Conservation (phyloP, 2,329 filamentous ascomycete genomes). For the Beauveria pseudobassiana region DNA sequence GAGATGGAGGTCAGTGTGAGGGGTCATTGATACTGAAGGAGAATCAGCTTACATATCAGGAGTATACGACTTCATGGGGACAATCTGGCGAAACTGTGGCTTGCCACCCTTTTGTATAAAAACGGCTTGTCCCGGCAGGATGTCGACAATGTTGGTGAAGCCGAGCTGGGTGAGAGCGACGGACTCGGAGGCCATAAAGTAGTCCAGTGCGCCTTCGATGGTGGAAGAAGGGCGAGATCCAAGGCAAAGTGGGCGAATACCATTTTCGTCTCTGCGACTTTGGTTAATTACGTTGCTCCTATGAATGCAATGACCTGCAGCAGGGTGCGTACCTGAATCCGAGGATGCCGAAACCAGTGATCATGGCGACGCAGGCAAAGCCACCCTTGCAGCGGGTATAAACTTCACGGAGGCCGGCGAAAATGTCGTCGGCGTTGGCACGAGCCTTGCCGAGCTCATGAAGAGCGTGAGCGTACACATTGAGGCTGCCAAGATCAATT, state of each 20-base stretch:
- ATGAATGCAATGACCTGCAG: too few species aligned
- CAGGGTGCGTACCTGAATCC: constrained; percentile 51
- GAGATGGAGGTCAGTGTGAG: too few species aligned
- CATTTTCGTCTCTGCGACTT: constrained; percentile 35
- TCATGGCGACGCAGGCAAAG: constrained; percentile 75
- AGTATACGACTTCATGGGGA: constrained; percentile 59
- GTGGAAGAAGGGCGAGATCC: constrained; percentile 64
- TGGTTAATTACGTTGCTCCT: constrained; percentile 45
- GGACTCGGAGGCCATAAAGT: constrained; percentile 87
- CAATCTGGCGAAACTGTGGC: constrained; percentile 70
- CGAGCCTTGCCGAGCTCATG: constrained; percentile 74
- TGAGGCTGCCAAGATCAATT: constrained; percentile 42
- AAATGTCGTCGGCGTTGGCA: constrained; percentile 71
- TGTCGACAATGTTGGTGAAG: constrained; percentile 68
- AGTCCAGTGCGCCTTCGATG: constrained; percentile 60
- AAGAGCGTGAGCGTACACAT: constrained; percentile 78
- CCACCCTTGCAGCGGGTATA: constrained; percentile 67
- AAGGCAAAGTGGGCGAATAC: constrained; percentile 74
- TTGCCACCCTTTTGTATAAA: constrained; percentile 72
- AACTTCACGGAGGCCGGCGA: constrained; percentile 62
- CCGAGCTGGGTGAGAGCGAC: constrained; percentile 76
- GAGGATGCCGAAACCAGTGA: constrained; percentile 72
- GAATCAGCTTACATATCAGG: constrained; percentile 46
- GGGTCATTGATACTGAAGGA: neutral
- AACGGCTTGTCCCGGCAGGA: constrained; percentile 76